phyloP scores from a whole-genome alignment of 768 basidiomycete genomes.

The Boletus rubescentipes region DNA sequence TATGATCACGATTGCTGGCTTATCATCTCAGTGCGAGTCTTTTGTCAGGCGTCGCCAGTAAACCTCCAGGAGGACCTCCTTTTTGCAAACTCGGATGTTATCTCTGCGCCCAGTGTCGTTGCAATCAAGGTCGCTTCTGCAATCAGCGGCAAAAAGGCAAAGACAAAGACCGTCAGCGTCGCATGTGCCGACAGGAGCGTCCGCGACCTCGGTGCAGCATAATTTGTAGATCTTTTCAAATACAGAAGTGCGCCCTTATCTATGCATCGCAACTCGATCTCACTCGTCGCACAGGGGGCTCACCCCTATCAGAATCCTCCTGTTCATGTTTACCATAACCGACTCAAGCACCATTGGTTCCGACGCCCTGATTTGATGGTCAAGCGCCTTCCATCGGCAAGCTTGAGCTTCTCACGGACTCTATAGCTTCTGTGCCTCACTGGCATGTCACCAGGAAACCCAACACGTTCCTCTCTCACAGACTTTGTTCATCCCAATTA shows the following conservation, averaged over 20 bases:
- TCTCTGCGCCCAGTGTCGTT: constrained; percentile 85
- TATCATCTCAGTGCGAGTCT: too few species aligned
- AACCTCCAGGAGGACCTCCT: constrained; percentile 82
- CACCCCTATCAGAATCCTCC: too few species aligned
- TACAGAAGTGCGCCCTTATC: constrained; percentile 62
- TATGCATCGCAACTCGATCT: neutral
- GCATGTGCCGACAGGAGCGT: constrained; percentile 91
- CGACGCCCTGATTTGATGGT: too few species aligned
- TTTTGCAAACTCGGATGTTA: constrained; percentile 77
- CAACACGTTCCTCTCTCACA: too few species aligned
- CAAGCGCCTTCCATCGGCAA: too few species aligned
- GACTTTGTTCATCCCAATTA: too few species aligned
- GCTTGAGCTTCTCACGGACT: too few species aligned
- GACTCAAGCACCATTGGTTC: too few species aligned
- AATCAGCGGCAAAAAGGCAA: constrained; percentile 52
- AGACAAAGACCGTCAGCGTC: constrained; percentile 72
- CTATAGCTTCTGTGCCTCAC: too few species aligned
- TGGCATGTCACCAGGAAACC: too few species aligned
- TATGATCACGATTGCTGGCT: too few species aligned
- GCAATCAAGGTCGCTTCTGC: constrained; percentile 74
- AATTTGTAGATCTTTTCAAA: constrained; percentile 97
- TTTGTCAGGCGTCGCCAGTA: constrained; percentile 77
- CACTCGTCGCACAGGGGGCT: constrained; percentile 47
- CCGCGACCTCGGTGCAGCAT: constrained; percentile 82
- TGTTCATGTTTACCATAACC: too few species aligned